These are phyloP conservation scores for Escallonia herrerae DNA, from an alignment of 129 eudicot genomes.

Conservation along the genomic window DNA sequence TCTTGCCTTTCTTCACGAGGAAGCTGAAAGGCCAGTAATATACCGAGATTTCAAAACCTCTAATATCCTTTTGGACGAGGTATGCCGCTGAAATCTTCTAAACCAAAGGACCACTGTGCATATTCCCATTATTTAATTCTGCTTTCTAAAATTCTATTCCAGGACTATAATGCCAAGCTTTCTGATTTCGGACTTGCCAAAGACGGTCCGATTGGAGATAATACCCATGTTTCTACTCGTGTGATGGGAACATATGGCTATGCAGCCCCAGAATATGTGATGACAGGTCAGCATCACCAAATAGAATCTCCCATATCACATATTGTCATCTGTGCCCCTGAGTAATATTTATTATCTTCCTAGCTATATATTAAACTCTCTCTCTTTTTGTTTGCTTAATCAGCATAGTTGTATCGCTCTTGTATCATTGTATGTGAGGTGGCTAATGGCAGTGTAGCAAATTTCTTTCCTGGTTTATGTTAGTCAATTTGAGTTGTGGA, in stretches of 20 bases:
- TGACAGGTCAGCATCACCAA: constrained; percentile 47
- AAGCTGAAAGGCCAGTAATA: constrained; percentile 86
- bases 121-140: not conserved
- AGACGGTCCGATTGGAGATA: constrained; percentile 92
- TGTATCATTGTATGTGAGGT: too few species aligned
- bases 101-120: not conserved
- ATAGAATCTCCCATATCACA: not conserved
- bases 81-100: constrained; percentile 26
- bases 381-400: too few species aligned
- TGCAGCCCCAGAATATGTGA: constrained; percentile 92
- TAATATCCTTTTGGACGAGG: constrained; percentile 76
- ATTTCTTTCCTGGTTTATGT: too few species aligned
- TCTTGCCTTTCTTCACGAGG: constrained; percentile 92
- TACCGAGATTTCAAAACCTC: constrained; percentile 89
- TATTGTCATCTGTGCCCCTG: too few species aligned
- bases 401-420: too few species aligned
- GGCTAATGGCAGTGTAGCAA: too few species aligned
- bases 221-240: constrained; percentile 83
- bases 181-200: constrained; percentile 99
- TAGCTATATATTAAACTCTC: too few species aligned
- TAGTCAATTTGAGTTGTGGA: not conserved
- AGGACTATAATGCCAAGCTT: constrained; percentile 94
- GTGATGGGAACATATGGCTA: constrained; percentile 94
- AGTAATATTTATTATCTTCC: too few species aligned
- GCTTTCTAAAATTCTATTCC: not conserved